phyloP scores from a whole-genome alignment of 345 rosid species.

The Gossypium longicalyx region DNA sequence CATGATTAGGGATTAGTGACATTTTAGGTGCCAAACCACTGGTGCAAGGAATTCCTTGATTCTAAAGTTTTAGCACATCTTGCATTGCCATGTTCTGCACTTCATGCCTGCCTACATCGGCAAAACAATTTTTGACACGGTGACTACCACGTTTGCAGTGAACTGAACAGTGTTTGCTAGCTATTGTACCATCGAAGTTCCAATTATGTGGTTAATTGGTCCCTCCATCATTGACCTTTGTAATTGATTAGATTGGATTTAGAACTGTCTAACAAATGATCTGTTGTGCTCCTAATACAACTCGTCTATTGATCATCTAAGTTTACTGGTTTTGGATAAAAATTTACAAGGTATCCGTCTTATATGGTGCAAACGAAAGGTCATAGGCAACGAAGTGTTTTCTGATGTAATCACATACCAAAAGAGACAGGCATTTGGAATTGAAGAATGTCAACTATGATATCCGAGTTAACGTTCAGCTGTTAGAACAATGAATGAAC shows the following conservation, averaged over 20 bases:
- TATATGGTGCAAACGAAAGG: background rate
- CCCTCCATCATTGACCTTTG: background rate
- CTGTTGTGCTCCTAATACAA: background rate
- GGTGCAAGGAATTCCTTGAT: background rate
- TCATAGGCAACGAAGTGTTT: background rate
- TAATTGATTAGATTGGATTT: background rate
- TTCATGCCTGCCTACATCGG: background rate
- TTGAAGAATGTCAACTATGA: background rate
- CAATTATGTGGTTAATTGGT: background rate
- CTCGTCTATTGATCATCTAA: background rate
- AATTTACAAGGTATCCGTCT: background rate
- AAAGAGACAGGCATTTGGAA: background rate
- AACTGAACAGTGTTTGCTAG: background rate
- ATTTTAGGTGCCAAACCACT: conserved; percentile 4
- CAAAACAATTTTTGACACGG: background rate
- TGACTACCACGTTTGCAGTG: background rate
- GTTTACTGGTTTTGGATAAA: background rate
- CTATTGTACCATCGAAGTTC: background rate
- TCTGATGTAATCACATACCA: background rate
- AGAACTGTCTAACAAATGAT: background rate
- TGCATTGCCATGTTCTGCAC: background rate
- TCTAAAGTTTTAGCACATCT: conserved; percentile 1
- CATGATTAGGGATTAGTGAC: conserved; percentile 14
- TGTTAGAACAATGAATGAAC: background rate
- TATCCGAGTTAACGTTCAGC: background rate